phyloP scores from a whole-genome alignment of 2,329 filamentous ascomycete genomes.

The Setomelanomma holmii region DNA sequence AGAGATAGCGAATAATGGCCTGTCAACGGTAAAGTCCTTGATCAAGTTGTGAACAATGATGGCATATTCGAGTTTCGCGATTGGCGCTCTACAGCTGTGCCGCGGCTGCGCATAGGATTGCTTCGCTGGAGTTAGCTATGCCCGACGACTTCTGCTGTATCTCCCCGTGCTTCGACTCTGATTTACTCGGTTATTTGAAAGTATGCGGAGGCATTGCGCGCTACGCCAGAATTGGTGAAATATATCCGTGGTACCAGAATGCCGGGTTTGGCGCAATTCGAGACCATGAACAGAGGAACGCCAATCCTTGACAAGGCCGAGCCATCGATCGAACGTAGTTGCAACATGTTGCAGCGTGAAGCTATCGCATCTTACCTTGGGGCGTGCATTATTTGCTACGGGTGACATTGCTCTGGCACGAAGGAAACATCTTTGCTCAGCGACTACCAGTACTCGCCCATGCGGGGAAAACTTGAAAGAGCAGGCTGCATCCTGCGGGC shows the following conservation, averaged over 20 bases:
- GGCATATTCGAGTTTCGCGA: neutral
- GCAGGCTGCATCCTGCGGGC: neutral
- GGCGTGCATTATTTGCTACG: neutral
- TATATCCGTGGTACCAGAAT: constrained; percentile 4
- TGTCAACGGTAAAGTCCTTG: neutral
- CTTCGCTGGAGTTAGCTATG: neutral
- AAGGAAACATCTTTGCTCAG: neutral
- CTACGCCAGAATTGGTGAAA: constrained; percentile 4
- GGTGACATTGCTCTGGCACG: neutral
- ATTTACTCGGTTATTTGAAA: constrained; percentile 10
- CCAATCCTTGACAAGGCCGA: too few relatives aligned
- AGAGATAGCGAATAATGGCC: constrained; percentile 8
- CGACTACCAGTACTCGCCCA: neutral
- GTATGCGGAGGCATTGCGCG: constrained; percentile 3
- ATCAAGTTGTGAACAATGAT: neutral
- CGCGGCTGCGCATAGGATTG: neutral
- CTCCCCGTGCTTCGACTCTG: neutral
- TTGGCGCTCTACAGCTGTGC: neutral
- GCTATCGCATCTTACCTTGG: too few relatives aligned
- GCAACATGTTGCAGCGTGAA: too few relatives aligned
- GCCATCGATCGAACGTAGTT: too few relatives aligned
- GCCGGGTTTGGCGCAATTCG: constrained; percentile 1
- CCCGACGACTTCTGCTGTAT: neutral
- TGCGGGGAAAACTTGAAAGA: constrained; percentile 16
- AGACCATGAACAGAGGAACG: neutral